Evolutionary conservation across 768 basidiomycete species (phyloP).

Genomic region (Leucogyrophana mollusca): DNA sequence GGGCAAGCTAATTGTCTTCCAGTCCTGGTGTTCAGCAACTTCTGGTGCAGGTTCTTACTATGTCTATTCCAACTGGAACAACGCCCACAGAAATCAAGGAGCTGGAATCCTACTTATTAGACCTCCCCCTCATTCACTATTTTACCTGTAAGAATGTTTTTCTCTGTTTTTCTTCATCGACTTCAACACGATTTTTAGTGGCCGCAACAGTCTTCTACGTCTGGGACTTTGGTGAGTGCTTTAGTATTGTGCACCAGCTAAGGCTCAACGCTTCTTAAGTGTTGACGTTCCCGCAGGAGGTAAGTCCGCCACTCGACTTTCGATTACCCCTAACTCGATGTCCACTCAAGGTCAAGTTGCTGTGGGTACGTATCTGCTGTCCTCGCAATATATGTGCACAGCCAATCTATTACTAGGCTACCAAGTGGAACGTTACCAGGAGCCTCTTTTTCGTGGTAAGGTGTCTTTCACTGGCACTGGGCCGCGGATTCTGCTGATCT

Average conservation of each 20-base stretch:
- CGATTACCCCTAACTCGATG: background rate
- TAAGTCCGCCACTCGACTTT: background rate
- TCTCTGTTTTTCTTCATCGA: background rate
- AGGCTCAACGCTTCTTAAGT: background rate
- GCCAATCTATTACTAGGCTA: background rate
- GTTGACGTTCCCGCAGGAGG: slow-evolving; percentile 2
- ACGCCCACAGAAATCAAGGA: background rate
- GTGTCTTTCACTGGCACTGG: background rate
- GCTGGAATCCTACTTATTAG: background rate
- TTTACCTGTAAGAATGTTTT: slow-evolving; percentile 1
- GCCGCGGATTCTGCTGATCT: too few relatives aligned
- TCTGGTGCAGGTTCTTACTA: background rate
- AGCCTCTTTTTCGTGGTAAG: slow-evolving; percentile 3
- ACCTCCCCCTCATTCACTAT: background rate
- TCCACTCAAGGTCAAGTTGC: background rate
- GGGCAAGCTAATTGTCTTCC: too few relatives aligned
- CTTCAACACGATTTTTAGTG: background rate
- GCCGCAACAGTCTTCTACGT: background rate
- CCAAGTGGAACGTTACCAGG: slow-evolving; percentile 4
- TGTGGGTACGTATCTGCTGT: slow-evolving; percentile 2
- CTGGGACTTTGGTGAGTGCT: slow-evolving; percentile 2
- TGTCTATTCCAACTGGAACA: slow-evolving; percentile 1
- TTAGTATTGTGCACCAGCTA: background rate
- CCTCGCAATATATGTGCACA: background rate
- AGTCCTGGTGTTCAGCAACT: too few relatives aligned